phyloP scores from a whole-genome alignment of 2,329 filamentous ascomycete genomes.

The Spiromastix sp. region DNA sequence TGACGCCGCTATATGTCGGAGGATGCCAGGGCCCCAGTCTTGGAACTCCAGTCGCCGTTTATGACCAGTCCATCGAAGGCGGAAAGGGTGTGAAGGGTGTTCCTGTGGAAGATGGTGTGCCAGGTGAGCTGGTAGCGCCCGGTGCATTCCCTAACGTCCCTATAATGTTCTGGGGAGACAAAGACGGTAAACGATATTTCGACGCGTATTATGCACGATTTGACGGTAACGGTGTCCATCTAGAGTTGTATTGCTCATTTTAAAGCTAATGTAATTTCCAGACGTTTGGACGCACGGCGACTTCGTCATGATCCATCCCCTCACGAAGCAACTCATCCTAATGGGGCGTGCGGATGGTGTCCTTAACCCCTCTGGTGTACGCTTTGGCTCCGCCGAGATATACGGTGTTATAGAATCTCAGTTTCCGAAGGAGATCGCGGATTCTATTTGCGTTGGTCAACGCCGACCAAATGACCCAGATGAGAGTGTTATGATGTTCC shows the following conservation, averaged over 20 bases:
- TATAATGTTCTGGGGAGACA: constrained; percentile 48
- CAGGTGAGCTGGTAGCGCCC: constrained; percentile 66
- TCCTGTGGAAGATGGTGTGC: constrained; percentile 51
- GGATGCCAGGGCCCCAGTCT: constrained; percentile 45
- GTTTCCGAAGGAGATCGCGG: constrained; percentile 53
- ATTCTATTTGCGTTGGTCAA: constrained; percentile 74
- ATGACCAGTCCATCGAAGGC: constrained; percentile 45
- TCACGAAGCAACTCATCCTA: constrained; percentile 44
- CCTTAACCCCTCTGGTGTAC: constrained; percentile 65
- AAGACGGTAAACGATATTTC: constrained; percentile 46
- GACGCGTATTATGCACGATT: constrained; percentile 50
- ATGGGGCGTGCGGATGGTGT: constrained; percentile 53
- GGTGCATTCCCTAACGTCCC: constrained; percentile 67
- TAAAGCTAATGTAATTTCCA: constrained; percentile 38
- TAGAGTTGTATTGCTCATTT: background rate
- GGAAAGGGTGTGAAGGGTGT: constrained; percentile 34
- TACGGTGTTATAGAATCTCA: constrained; percentile 54
- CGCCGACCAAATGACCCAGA: constrained; percentile 50
- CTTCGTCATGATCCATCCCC: constrained; percentile 61
- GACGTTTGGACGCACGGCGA: constrained; percentile 76
- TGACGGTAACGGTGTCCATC: constrained; percentile 23
- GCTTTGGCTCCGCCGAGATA: constrained; percentile 72
- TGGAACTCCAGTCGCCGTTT: constrained; percentile 48
- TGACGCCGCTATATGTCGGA: constrained; percentile 55
- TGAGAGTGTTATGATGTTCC: constrained; percentile 50